These are phyloP conservation scores for Biancaea sappan DNA, from an alignment of 306 rosid genomes.

Conservation along the genomic window DNA sequence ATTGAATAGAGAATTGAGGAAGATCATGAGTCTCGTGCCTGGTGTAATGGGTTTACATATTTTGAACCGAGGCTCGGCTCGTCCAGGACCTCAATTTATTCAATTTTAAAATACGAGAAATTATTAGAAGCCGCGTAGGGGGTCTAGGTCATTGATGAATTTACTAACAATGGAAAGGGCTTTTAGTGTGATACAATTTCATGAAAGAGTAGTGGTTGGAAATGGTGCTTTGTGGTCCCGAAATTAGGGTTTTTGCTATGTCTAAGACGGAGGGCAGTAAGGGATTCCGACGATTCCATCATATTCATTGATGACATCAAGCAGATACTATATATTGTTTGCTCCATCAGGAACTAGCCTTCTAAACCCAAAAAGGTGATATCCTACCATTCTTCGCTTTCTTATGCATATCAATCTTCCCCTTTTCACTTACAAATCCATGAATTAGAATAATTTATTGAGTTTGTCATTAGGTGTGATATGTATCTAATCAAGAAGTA, in stretches of 20 bases:
- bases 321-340: conserved; percentile 70
- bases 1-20: too few relatives aligned
- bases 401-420: conserved; percentile 80
- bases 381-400: conserved; percentile 53
- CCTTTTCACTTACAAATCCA: conserved; percentile 45
- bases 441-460: too few relatives aligned
- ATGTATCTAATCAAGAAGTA: too few relatives aligned
- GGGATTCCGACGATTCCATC: conserved; percentile 86
- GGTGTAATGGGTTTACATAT: conserved; percentile 82
- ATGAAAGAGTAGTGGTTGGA: conserved; percentile 62
- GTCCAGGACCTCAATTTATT: conserved; percentile 52
- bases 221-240: conserved; percentile 52
- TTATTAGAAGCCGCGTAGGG: conserved; percentile 48
- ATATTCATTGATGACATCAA: conserved; percentile 80
- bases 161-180: conserved; percentile 44
- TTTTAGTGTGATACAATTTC: conserved; percentile 38
- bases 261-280: conserved; percentile 70
- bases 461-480: too few relatives aligned
- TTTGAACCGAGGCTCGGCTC: conserved; percentile 55
- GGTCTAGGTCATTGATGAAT: conserved; percentile 53
- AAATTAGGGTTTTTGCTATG: conserved; percentile 57
- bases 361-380: conserved; percentile 73
- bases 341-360: conserved; percentile 84
- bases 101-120: conserved; percentile 50
- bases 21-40: too few relatives aligned